Base-by-base conservation (phyloP, 768 basidiomycete species). In the Psilocybe sp. region DNA sequence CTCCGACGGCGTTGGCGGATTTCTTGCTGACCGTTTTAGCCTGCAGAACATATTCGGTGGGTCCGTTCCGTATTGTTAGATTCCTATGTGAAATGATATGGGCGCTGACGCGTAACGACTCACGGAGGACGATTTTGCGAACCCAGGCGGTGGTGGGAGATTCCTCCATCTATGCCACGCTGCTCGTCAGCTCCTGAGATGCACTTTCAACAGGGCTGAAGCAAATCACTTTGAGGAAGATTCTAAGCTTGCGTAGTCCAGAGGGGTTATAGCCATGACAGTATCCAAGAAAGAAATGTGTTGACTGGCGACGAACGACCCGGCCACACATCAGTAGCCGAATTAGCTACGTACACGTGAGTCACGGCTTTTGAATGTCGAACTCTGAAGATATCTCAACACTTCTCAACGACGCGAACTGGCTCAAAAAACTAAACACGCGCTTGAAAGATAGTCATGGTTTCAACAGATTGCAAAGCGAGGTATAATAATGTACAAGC, bases 101-200 rank as follows among this genome's bases (percentile, higher is more conserved):
- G 4, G 15, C 35, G 6, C 33, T 13, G 10, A 8, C 31, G 44
- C 19, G 41, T 55, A 71, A 70, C n/a, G 72, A 69, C 23, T 28
- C 23, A 28, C 23, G 20, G 76, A 57, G 35, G 70, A 61, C 9
- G 75, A 61, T 51, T 72, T 77, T 15, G 80, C 70, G 68, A 87
- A 87, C n/a, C 85, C 82, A 41, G 84, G 85, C 0, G 86, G 85
- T 19, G 83, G 77, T 0, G 82, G 78, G 4, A 88, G 74, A 57
- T 76, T 76, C 54, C 73, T 76, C 81, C 82, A 86, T 71, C 84
- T 86, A 47, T 13, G 3, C 49, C 31, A 46, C 18, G 34, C n/a
- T 37, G 12, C 28, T 28, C 23, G 23, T 28, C 23, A 28, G 23
- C 23, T 28, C 23, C 23, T 51, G 18, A 53, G 41, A 46, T 19